Base-by-base conservation (phyloP, 2,329 filamentous ascomycete genomes). In the Fusarium udum region DNA sequence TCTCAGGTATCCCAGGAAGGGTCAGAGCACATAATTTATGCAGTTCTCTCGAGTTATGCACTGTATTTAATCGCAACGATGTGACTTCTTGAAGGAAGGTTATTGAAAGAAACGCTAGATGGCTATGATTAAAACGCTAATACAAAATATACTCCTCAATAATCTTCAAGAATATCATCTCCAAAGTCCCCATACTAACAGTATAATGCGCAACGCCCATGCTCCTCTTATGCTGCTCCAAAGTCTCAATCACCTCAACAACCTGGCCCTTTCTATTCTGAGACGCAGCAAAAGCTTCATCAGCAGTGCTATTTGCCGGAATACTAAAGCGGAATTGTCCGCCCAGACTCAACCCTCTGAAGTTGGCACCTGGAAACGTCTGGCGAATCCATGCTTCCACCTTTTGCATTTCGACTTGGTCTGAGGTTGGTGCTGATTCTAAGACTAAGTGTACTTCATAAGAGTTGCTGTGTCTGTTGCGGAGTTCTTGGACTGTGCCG, bases 381-480 rank as follows among this genome's bases (percentile, higher is more conserved):
- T 34, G 4, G 12, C 32, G n/a, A 28, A 63, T 46, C 64, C 67
- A 69, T n/a, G 28, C 26, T 18, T 42, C 56, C 0, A 46, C 61
- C 5, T 14, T 28, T 3, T 0, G 52, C 52, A 70, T 69, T 5
- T 64, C 67, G 5, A 1, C 9, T 15, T 55, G 26, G 4, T 84
- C 85, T 1, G 92, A 95, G 78, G 92, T 88, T 1, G 94, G 93
- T 11, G 93, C 93, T 13, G 89, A 87, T 58, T 85, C 86, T 78
- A 92, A 88, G 4, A 96, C 92, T 0, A 96, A 82, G 75, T 97
- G 94, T 2, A 96, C 90, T 72, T 95, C 90, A 74, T 94, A 90
- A 3, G 89, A 87, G 75, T 94, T 90, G 15, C 94, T 93, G 76
- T 94, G 93, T 64, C 90, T 89, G 40, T 87, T 85, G 14, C 94